These are phyloP conservation scores for Aspergillus melleus DNA, from an alignment of 2,329 filamentous ascomycete genomes.

Conservation along the genomic window DNA sequence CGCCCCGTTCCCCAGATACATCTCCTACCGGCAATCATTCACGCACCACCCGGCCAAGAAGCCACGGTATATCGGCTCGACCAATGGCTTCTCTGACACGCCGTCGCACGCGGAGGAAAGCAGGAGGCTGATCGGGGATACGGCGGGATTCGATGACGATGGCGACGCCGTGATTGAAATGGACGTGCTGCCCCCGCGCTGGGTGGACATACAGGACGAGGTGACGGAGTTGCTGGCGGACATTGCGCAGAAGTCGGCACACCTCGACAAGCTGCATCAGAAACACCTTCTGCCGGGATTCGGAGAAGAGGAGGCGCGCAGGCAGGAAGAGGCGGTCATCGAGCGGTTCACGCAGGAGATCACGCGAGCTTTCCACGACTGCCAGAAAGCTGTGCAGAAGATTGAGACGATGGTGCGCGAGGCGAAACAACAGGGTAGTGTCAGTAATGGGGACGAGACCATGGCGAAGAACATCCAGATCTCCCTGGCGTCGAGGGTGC, in stretches of 20 bases:
- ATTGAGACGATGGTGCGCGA: slow-evolving; percentile 87
- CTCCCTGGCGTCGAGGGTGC: slow-evolving; percentile 80
- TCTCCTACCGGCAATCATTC: slow-evolving; percentile 98
- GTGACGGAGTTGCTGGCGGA: slow-evolving; percentile 78
- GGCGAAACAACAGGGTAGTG: slow-evolving; percentile 66
- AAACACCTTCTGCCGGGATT: slow-evolving; percentile 97
- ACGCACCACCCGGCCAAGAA: slow-evolving; percentile 90
- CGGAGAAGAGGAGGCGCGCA: slow-evolving; percentile 89
- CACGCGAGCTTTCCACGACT: slow-evolving; percentile 84
- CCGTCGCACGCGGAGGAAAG: slow-evolving; percentile 64
- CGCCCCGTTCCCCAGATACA: slow-evolving; percentile 64
- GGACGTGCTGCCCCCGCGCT: slow-evolving; percentile 91
- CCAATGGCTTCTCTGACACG: slow-evolving; percentile 62
- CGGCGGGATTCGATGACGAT: slow-evolving; percentile 70
- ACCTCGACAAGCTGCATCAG: slow-evolving; percentile 88
- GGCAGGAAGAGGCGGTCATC: slow-evolving; percentile 83
- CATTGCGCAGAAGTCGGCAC: slow-evolving; percentile 78
- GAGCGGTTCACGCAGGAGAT: slow-evolving; percentile 88
- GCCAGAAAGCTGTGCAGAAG: slow-evolving; percentile 82
- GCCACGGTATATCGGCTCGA: slow-evolving; percentile 63
- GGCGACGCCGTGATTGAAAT: slow-evolving; percentile 97
- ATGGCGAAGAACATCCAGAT: slow-evolving; percentile 98
- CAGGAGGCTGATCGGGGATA: slow-evolving; percentile 80
- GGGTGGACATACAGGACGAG: slow-evolving; percentile 94
- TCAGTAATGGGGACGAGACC: slow-evolving; percentile 81